Evolutionary conservation across 306 rosid genomes (phyloP).

Genomic region (Dryas alaskensis): DNA sequence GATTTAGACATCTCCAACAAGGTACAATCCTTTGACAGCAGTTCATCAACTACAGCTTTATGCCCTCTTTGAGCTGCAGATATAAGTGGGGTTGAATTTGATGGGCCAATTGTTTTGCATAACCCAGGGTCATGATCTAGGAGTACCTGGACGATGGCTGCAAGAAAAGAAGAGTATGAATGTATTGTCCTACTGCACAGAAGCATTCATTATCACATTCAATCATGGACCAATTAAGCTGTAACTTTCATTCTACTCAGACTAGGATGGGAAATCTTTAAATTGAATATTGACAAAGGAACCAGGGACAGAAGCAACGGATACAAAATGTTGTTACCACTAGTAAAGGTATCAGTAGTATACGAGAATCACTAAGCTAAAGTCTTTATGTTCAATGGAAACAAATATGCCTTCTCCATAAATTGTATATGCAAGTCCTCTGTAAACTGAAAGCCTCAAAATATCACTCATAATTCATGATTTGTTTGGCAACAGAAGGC

Average conservation of each 20-base stretch:
- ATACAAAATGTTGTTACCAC: not conserved
- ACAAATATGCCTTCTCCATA: not conserved
- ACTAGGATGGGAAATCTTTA: not conserved
- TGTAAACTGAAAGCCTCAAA: not conserved
- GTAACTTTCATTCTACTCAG: not conserved
- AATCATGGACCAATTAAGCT: not conserved
- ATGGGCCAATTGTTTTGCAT: conserved; percentile 81
- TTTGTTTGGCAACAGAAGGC: too few species aligned
- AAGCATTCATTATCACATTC: not conserved
- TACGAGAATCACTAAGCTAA: not conserved
- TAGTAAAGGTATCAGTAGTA: not conserved
- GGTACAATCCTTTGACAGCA: conserved; percentile 71
- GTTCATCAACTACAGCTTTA: conserved; percentile 71
- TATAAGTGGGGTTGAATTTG: conserved; percentile 85
- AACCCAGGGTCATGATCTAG: conserved; percentile 69
- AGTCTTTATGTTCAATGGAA: not conserved
- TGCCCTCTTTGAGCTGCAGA: conserved; percentile 92
- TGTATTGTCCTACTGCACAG: not conserved
- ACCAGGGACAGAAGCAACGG: not conserved
- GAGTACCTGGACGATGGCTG: conserved; percentile 87
- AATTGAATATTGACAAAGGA: not conserved
- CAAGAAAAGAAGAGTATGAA: conserved; percentile 23
- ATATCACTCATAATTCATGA: too few species aligned
- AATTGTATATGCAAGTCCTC: not conserved
- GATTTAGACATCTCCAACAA: conserved; percentile 73